Conservation (phyloP, 768 basidiomycete genomes). For the Lepiota venenata region DNA sequence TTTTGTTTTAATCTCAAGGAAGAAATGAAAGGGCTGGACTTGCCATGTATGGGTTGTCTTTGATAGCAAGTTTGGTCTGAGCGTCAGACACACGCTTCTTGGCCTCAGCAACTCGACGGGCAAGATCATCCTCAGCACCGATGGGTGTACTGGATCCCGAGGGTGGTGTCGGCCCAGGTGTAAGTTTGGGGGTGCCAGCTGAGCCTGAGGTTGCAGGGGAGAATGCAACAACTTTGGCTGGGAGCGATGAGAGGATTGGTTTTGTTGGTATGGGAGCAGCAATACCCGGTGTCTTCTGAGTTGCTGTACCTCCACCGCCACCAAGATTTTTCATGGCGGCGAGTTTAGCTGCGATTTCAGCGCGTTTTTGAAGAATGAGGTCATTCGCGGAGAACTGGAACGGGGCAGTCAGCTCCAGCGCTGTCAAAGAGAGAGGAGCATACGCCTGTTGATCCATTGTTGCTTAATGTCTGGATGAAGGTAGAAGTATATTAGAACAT, state of each 20-base stretch:
- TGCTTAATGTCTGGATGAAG: constrained; percentile 50
- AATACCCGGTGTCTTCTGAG: constrained; percentile 20
- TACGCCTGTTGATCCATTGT: constrained; percentile 44
- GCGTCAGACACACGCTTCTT: constrained; percentile 82
- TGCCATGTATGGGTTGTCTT: constrained; percentile 89
- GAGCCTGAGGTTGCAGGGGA: constrained; percentile 30
- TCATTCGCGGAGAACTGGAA: constrained; percentile 51
- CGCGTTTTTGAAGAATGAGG: constrained; percentile 79
- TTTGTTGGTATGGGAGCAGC: constrained; percentile 38
- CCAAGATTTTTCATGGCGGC: constrained; percentile 59
- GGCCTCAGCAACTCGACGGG: constrained; percentile 77
- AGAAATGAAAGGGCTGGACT: constrained; percentile 17
- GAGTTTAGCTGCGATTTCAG: constrained; percentile 82
- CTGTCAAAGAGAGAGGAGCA: constrained; percentile 23
- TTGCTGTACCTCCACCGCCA: constrained; percentile 16
- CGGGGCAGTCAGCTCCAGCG: neutral
- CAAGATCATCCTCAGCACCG: constrained; percentile 55
- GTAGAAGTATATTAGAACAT: constrained; percentile 63
- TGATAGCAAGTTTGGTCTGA: constrained; percentile 68
- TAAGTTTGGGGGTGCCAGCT: constrained; percentile 30
- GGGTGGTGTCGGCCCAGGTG: constrained; percentile 18
- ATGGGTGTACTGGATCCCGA: constrained; percentile 36
- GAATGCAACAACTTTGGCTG: constrained; percentile 29
- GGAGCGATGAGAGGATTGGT: constrained; percentile 29
- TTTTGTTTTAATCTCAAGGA: neutral